phyloP scores from a whole-genome alignment of 2,329 filamentous ascomycete genomes.

The Botryotinia globosa region DNA sequence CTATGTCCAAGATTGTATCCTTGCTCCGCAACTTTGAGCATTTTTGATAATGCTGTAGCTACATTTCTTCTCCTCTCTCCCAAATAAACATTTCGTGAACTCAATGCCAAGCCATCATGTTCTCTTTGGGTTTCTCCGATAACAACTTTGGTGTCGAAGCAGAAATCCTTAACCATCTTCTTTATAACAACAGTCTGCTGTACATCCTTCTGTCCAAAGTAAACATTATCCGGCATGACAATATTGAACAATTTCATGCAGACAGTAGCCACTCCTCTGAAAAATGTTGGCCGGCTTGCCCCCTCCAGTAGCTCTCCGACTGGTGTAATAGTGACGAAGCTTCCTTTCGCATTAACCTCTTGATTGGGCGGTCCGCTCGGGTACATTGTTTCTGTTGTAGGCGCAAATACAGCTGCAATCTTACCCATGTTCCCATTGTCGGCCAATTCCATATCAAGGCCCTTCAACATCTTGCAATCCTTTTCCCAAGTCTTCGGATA shows the following conservation, averaged over 20 bases:
- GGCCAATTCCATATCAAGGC: constrained; percentile 71
- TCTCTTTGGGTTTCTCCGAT: constrained; percentile 76
- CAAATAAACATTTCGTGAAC: constrained; percentile 91
- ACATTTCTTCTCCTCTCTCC: constrained; percentile 69
- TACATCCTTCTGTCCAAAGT: constrained; percentile 97
- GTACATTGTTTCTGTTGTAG: constrained; percentile 81
- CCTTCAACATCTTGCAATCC: constrained; percentile 65
- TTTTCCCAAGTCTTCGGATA: constrained; percentile 88
- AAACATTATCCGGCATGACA: constrained; percentile 71
- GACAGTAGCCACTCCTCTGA: constrained; percentile 91
- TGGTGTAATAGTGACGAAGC: constrained; percentile 88
- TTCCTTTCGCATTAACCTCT: constrained; percentile 73
- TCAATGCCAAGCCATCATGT: constrained; percentile 79
- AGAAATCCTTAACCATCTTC: constrained; percentile 83
- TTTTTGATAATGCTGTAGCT: constrained; percentile 68
- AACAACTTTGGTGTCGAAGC: constrained; percentile 70
- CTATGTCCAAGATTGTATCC: constrained; percentile 55
- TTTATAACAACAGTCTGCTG: constrained; percentile 92
- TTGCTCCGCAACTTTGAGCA: constrained; percentile 68
- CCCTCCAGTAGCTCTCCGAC: constrained; percentile 81
- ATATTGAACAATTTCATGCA: constrained; percentile 94
- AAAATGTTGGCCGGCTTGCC: constrained; percentile 84
- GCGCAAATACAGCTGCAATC: constrained; percentile 82
- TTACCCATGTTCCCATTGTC: constrained; percentile 58
- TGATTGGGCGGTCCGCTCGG: constrained; percentile 69